Base-by-base conservation (phyloP, 768 basidiomycete genomes). In the Phlebiopsis gigantea region DNA sequence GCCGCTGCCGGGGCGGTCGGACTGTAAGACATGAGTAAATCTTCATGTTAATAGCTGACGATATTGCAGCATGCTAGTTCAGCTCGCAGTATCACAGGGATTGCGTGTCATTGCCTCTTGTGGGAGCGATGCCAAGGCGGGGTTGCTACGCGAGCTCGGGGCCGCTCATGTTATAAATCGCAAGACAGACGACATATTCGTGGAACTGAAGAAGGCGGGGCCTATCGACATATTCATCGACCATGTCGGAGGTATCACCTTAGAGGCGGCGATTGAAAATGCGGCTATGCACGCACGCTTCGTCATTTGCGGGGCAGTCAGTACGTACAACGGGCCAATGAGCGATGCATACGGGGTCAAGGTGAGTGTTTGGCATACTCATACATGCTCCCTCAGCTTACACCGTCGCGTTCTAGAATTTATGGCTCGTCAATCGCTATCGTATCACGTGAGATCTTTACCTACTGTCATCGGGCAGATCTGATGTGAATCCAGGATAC, bases 91-190 rank as follows among this genome's bases (percentile, higher is more conserved):
- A 59, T 60, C 60, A 1, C 65, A 70, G 0, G 78, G 77, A 0
- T 59, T 75, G 39, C 84, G 82, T 61, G 88, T 90, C 42, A 85
- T 90, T 46, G 84, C 79, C 0, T 85, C 83, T 0, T 83, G 85
- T 0, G 85, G 88, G 1, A 79, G 80, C 0, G 84, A 88, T 17
- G 83, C 85, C 49, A 89, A 90, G 67, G 84, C 90, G 5, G 66
- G 73, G 5, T 86, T 79, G 63, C 41, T 85, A 69, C 76, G 75
- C 44, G 74, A 76, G 2, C 61, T 86, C 17, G 87, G 86, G 0
- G 80, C 81, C 0, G 86, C 89, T 61, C 77, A 84, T 5, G 82
- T 76, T 0, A 88, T 88, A 72, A 87, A 89, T 66, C 88, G 86
- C 71, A 86, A 90, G 75, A 87, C 77, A 0, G 72, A 72, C 0